Evolutionary conservation across 2,329 filamentous ascomycete species (phyloP).

Genomic region (Fusarium decemcellulare): DNA sequence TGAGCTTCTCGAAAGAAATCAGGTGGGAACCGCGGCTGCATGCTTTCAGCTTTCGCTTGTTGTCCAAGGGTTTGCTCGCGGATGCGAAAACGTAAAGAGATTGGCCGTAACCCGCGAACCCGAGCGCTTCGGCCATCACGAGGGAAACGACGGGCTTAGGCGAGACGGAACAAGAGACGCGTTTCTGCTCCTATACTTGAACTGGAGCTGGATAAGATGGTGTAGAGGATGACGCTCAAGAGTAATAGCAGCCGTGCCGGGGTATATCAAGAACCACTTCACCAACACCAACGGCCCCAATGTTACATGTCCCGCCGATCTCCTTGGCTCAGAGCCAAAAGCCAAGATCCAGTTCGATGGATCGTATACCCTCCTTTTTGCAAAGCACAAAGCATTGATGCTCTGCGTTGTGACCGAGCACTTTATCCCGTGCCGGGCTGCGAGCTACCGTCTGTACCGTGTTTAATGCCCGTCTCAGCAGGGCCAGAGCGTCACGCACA

Average conservation of each 20-base stretch:
- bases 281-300: constrained; percentile 27
- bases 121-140: constrained; percentile 7
- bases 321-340: background rate
- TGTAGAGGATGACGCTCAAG: constrained; percentile 6
- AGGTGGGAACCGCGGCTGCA: constrained; percentile 21
- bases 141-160: constrained; percentile 21
- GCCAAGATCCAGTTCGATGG: background rate
- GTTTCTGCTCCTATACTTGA: constrained; percentile 8
- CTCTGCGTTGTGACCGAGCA: constrained; percentile 23
- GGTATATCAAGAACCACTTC: constrained; percentile 8
- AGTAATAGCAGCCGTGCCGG: constrained; percentile 9
- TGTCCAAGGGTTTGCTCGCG: background rate
- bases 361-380: constrained; percentile 1
- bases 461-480: constrained; percentile 12
- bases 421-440: constrained; percentile 19
- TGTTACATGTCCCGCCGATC: constrained; percentile 28
- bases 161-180: constrained; percentile 24
- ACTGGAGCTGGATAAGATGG: constrained; percentile 14
- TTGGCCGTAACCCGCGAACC: background rate
- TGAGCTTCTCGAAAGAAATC: constrained; percentile 42
- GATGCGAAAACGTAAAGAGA: background rate
- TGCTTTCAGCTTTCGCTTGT: background rate
- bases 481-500: constrained; percentile 12
- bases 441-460: constrained; percentile 11
- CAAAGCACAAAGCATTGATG: constrained; percentile 7